phyloP scores from a whole-genome alignment of 2,329 filamentous ascomycete species.

The Aspergillus melleus region DNA sequence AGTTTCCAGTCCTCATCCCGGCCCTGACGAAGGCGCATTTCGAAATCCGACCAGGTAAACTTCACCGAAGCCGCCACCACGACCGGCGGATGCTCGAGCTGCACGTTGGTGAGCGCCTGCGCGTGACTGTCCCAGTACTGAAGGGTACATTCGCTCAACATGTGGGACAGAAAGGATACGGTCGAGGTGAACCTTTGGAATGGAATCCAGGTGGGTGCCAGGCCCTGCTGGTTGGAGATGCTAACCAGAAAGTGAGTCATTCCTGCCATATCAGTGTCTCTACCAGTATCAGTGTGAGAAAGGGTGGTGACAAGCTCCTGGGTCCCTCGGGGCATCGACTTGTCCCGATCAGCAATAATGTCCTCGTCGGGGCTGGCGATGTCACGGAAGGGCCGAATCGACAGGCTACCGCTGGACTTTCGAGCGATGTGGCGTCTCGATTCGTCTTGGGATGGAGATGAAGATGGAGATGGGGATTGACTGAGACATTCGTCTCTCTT shows the following conservation, averaged over 20 bases:
- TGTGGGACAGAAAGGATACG: conserved; percentile 15
- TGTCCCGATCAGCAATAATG: neutral
- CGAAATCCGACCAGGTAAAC: conserved; percentile 21
- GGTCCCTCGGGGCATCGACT: neutral
- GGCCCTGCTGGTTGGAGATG: conserved; percentile 8
- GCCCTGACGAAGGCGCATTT: conserved; percentile 20
- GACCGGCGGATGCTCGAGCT: neutral
- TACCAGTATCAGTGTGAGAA: neutral
- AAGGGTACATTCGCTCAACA: conserved; percentile 17
- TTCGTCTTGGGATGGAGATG: neutral
- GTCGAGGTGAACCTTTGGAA: conserved; percentile 15
- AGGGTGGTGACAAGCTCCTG: neutral
- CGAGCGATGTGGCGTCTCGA: neutral
- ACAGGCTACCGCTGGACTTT: neutral
- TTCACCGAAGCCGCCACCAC: conserved; percentile 21
- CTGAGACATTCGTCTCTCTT: neutral
- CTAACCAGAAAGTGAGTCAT: conserved; percentile 20
- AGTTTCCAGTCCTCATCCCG: conserved; percentile 17
- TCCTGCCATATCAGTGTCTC: neutral
- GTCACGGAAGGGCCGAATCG: conserved; percentile 2
- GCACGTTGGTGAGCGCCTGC: conserved; percentile 7
- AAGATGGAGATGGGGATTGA: neutral
- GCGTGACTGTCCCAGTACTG: conserved; percentile 10
- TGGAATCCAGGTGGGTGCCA: conserved; percentile 19
- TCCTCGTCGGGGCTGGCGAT: neutral